Conservation (phyloP, 495 filamentous ascomycete species). For the Aspergillus carlsbadensis region DNA sequence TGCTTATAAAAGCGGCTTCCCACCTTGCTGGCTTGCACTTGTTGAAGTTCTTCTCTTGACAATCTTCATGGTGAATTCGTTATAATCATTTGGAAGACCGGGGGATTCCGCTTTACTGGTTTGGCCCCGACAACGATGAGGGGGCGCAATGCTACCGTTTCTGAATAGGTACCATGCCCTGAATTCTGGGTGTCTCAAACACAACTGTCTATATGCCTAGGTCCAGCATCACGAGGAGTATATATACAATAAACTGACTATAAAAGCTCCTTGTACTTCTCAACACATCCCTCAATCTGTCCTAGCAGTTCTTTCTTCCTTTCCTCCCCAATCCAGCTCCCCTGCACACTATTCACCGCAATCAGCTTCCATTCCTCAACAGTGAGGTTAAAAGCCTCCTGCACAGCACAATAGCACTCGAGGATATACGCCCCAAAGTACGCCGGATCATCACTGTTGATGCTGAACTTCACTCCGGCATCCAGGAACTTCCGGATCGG, state of each 20-base stretch:
- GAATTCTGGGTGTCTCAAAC: too few species aligned
- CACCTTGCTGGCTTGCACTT: too few species aligned
- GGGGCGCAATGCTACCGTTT: too few species aligned
- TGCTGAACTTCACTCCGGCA: conserved; percentile 63
- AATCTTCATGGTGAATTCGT: too few species aligned
- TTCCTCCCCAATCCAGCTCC: conserved; percentile 55
- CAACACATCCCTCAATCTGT: conserved; percentile 38
- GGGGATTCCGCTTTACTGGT: too few species aligned
- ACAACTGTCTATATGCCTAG: neutral
- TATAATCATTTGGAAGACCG: too few species aligned
- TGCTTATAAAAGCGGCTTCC: too few species aligned
- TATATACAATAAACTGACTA: too few species aligned
- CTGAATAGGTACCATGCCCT: too few species aligned
- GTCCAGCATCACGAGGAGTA: too few species aligned
- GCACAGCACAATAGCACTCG: conserved; percentile 73
- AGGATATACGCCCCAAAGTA: conserved; percentile 79
- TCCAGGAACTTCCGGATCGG: conserved; percentile 66
- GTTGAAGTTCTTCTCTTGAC: too few species aligned
- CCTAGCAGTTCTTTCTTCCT: conserved; percentile 40
- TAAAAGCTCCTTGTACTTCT: conserved; percentile 20
- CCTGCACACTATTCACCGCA: conserved; percentile 58
- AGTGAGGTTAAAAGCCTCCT: conserved; percentile 64
- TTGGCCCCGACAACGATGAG: too few species aligned
- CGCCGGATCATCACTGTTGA: conserved; percentile 77
- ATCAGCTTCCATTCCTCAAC: conserved; percentile 65